These are phyloP conservation scores for Cynanchum wilfordii DNA, from an alignment of 257 asterid species.

Conservation along the genomic window DNA sequence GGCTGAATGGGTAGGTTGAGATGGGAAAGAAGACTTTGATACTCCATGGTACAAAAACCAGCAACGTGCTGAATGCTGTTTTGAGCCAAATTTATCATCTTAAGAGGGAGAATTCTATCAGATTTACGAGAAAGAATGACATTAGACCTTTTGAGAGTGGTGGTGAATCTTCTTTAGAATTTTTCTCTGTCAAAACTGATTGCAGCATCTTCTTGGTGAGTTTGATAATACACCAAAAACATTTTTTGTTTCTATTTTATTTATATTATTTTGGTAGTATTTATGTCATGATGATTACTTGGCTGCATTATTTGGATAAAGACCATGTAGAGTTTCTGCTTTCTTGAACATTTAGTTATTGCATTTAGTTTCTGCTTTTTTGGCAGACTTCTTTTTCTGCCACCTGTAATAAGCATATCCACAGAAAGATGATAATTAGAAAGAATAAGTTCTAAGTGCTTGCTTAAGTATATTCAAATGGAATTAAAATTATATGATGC, in stretches of 20 bases:
- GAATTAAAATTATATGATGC: slow-evolving; percentile 2
- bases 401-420: neutral
- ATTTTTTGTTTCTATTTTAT: neutral
- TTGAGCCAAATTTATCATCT: slow-evolving; percentile 75
- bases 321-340: neutral
- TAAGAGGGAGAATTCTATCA: slow-evolving; percentile 65
- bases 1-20: slow-evolving; percentile 52
- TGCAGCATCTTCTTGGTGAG: slow-evolving; percentile 89
- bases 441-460: neutral
- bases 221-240: neutral
- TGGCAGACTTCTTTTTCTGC: neutral
- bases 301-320: neutral
- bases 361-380: neutral
- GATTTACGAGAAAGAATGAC: slow-evolving; percentile 50
- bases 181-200: slow-evolving; percentile 79
- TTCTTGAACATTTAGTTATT: neutral
- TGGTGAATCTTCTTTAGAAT: slow-evolving; percentile 85
- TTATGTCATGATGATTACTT: neutral
- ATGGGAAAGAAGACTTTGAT: slow-evolving; percentile 84
- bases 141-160: slow-evolving; percentile 61
- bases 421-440: neutral
- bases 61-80: slow-evolving; percentile 64
- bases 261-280: neutral
- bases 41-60: slow-evolving; percentile 87
- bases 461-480: neutral